Evolutionary conservation across 805 yeast genomes (phyloP).

Genomic region (Naumovozyma baii): DNA sequence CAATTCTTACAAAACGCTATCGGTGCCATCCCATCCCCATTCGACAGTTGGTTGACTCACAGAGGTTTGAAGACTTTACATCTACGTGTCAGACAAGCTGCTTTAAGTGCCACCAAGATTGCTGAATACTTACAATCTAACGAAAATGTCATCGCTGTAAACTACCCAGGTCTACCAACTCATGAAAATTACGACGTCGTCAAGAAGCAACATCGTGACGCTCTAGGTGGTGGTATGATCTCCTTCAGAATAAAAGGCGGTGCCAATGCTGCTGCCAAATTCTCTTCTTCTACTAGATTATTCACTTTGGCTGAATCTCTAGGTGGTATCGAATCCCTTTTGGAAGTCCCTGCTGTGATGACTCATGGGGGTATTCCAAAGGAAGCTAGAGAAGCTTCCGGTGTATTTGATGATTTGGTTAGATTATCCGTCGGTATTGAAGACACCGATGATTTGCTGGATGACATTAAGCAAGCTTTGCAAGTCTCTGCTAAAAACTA

Average conservation of each 20-base stretch:
- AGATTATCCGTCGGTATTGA: slow-evolving; percentile 84
- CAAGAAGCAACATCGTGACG: slow-evolving; percentile 66
- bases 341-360: slow-evolving; percentile 87
- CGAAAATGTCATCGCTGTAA: slow-evolving; percentile 52
- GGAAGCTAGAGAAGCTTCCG: slow-evolving; percentile 66
- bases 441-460: slow-evolving; percentile 65
- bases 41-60: slow-evolving; percentile 88
- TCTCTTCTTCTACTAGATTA: slow-evolving; percentile 62
- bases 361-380: slow-evolving; percentile 86
- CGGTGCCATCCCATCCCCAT: slow-evolving; percentile 84
- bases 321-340: slow-evolving; percentile 79
- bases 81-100: slow-evolving; percentile 64
- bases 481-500: slow-evolving; percentile 24
- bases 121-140: slow-evolving; percentile 50
- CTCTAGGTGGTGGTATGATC: slow-evolving; percentile 86
- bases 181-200: slow-evolving; percentile 59
- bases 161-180: slow-evolving; percentile 73
- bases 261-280: slow-evolving; percentile 61
- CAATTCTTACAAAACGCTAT: slow-evolving; percentile 78
- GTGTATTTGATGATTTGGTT: slow-evolving; percentile 73
- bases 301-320: slow-evolving; percentile 84
- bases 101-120: slow-evolving; percentile 54
- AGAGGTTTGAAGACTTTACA: slow-evolving; percentile 84
- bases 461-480: slow-evolving; percentile 64
- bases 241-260: slow-evolving; percentile 82